Evolutionary conservation across 345 rosid species (phyloP).

Genomic region (Anacardium occidentale): DNA sequence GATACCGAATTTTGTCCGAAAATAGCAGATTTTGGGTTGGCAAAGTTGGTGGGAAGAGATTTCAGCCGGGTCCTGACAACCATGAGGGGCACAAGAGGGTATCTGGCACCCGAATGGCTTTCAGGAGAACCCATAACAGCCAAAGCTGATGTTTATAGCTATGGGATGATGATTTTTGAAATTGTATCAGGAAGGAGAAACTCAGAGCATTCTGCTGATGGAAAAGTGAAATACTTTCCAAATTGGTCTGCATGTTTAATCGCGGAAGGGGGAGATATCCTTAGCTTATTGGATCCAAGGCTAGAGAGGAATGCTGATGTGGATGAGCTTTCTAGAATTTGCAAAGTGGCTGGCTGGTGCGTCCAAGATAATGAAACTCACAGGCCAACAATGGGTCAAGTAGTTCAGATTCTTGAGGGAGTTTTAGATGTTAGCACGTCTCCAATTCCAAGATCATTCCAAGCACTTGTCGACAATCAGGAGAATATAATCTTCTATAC

Average conservation of each 20-base stretch:
- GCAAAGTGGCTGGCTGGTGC: conserved; percentile 81
- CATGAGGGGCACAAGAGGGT: conserved; percentile 84
- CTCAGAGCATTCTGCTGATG: conserved; percentile 47
- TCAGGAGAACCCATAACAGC: conserved; percentile 71
- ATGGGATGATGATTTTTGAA: conserved; percentile 81
- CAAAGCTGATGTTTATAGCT: conserved; percentile 82
- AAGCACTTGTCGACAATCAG: conserved; percentile 30
- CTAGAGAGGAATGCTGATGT: conserved; percentile 39
- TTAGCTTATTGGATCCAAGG: conserved; percentile 45
- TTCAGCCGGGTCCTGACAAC: conserved; percentile 75
- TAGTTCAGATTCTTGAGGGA: conserved; percentile 80
- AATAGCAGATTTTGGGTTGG: conserved; percentile 89
- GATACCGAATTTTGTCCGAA: too few species aligned
- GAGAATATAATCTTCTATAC: conserved; percentile 46
- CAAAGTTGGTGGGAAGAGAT: conserved; percentile 75
- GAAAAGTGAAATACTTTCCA: conserved; percentile 56
- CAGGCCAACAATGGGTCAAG: conserved; percentile 74
- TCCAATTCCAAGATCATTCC: conserved; percentile 55
- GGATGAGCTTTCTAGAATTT: conserved; percentile 54
- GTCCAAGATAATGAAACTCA: conserved; percentile 70
- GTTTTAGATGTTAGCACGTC: conserved; percentile 55
- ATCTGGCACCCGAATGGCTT: conserved; percentile 90
- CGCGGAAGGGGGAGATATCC: conserved; percentile 45
- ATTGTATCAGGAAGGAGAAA: conserved; percentile 71
- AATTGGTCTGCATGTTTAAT: conserved; percentile 44